phyloP scores from a whole-genome alignment of 2,329 filamentous ascomycete genomes.

The Pseudogymnoascus pannorum region DNA sequence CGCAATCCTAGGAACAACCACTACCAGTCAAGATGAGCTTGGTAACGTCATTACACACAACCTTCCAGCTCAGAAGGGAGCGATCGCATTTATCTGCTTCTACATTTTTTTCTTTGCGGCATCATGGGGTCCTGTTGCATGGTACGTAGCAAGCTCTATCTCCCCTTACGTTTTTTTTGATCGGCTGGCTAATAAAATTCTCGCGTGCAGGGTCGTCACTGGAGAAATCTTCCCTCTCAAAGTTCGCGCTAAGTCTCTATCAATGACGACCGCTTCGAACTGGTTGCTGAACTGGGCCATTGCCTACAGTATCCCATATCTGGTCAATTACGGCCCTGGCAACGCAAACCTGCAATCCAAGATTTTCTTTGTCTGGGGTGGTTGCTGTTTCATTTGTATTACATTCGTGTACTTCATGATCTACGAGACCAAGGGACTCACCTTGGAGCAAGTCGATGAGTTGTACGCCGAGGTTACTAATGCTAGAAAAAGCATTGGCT shows the following conservation, averaged over 20 bases:
- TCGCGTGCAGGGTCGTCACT: constrained; percentile 55
- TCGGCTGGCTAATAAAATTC: constrained; percentile 14
- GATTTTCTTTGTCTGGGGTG: constrained; percentile 77
- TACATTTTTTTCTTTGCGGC: constrained; percentile 76
- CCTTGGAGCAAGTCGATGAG: constrained; percentile 70
- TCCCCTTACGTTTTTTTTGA: constrained; percentile 23
- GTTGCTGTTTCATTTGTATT: constrained; percentile 63
- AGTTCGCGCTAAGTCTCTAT: constrained; percentile 67
- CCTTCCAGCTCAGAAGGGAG: constrained; percentile 44
- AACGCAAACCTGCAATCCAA: constrained; percentile 63
- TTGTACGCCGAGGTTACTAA: constrained; percentile 65
- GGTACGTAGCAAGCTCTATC: constrained; percentile 32
- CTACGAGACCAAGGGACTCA: constrained; percentile 70
- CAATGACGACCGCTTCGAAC: constrained; percentile 67
- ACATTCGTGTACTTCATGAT: constrained; percentile 70
- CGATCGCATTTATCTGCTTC: constrained; percentile 58
- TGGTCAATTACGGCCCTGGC: constrained; percentile 61
- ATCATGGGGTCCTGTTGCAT: constrained; percentile 69
- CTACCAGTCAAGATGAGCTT: constrained; percentile 42
- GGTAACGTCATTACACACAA: constrained; percentile 45
- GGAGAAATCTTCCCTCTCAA: constrained; percentile 65
- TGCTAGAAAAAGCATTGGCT: constrained; percentile 62
- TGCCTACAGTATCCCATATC: constrained; percentile 71
- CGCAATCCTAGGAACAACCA: constrained; percentile 54
- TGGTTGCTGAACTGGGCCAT: constrained; percentile 77